A percentile compares a stretch with the other conserved stretches of the same genome.
Conservation (phyloP, 192 early-diverging fungal species). For the Gamsiella multidivaricata region DNA sequence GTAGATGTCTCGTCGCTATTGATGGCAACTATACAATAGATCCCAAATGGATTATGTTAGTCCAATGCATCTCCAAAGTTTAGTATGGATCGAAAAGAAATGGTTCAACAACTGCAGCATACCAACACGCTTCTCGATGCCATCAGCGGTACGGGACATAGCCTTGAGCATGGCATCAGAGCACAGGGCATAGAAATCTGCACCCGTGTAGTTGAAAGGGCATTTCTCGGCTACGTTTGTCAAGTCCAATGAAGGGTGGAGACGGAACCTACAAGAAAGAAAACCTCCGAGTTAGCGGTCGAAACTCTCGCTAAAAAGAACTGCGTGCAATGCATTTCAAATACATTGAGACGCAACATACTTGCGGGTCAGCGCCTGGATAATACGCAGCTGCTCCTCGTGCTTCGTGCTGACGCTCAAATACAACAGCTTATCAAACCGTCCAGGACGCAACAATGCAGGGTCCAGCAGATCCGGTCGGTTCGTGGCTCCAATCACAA, state of each 20-base stretch:
- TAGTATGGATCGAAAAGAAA: not conserved
- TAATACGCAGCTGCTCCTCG: conserved; percentile 86
- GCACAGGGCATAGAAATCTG: conserved; percentile 98
- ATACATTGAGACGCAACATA: conserved; percentile 35
- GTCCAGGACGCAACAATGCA: conserved; percentile 92
- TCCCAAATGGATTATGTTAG: not conserved
- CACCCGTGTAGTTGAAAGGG: conserved; percentile 95
- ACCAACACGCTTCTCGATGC: conserved; percentile 69
- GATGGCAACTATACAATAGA: conserved; percentile 22
- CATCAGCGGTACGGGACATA: conserved; percentile 87
- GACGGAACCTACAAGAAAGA: conserved; percentile 72
- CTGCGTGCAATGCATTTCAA: not conserved
- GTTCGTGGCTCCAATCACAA: conserved; percentile 99
- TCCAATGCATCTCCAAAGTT: not conserved
- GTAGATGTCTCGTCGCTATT: conserved; percentile 54
- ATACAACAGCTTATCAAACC: conserved; percentile 98
- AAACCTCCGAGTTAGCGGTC: not conserved
- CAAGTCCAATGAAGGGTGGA: conserved; percentile 84
- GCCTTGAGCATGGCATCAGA: conserved; percentile 98
- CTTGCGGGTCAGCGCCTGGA: conserved; percentile 95
- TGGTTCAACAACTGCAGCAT: conserved; percentile 4
- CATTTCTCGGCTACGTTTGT: conserved; percentile 80
- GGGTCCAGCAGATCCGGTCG: conserved; percentile 96
- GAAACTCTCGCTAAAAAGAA: too few species aligned
- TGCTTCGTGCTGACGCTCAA: conserved; percentile 94